These are phyloP conservation scores for Eutypella sp. DNA, from an alignment of 2,329 filamentous ascomycete species.

Conservation along the genomic window DNA sequence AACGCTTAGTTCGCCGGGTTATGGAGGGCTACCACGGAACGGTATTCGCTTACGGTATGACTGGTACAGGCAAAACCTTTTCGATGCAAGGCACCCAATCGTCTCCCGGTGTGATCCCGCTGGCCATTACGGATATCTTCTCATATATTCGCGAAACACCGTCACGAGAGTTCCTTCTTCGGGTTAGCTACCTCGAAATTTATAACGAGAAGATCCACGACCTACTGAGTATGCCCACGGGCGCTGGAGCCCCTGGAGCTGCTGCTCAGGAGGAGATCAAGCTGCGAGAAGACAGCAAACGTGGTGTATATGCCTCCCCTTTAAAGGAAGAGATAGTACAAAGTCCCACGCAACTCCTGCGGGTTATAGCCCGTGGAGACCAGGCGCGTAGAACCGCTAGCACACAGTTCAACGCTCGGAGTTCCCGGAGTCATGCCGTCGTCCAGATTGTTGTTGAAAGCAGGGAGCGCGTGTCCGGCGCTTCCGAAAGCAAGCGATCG, in stretches of 20 bases:
- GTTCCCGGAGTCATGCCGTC: conserved; percentile 95
- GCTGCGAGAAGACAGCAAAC: conserved; percentile 89
- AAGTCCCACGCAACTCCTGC: conserved; percentile 87
- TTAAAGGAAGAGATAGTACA: conserved; percentile 98
- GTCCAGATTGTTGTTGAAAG: conserved; percentile 99
- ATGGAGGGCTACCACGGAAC: conserved; percentile 99
- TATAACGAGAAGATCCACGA: conserved; percentile 99
- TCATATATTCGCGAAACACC: conserved; percentile 98
- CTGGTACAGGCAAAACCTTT: conserved; percentile 96
- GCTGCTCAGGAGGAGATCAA: conserved; percentile 87
- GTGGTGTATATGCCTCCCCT: conserved; percentile 92
- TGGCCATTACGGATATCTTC: conserved; percentile 98
- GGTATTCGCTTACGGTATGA: conserved; percentile 98
- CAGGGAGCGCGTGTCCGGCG: conserved; percentile 71
- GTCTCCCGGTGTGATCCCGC: conserved; percentile 90
- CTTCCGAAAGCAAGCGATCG: conserved; percentile 57
- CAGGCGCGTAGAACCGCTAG: conserved; percentile 85
- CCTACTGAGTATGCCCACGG: conserved; percentile 70
- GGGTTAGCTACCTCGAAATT: conserved; percentile 97
- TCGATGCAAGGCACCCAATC: conserved; percentile 98
- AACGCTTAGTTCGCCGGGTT: conserved; percentile 87
- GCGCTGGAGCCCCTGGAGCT: conserved; percentile 47
- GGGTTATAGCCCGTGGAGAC: conserved; percentile 92
- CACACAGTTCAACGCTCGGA: conserved; percentile 94
- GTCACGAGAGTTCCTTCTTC: conserved; percentile 84